Base-by-base conservation (phyloP, 148 eudicot species). In the Rhododendron henanense region DNA sequence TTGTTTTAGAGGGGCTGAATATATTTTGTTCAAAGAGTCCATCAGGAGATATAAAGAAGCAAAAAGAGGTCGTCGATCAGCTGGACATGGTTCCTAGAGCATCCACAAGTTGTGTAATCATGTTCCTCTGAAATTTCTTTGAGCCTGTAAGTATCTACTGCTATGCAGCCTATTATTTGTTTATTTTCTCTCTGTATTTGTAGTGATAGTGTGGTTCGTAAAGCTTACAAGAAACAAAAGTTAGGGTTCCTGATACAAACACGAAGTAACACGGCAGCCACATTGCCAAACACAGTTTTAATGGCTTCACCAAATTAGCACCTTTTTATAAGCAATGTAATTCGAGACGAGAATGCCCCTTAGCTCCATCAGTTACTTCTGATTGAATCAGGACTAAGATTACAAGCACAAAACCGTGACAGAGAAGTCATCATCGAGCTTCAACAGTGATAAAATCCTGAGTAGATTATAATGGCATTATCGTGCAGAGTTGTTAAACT, bases 1-100 rank as follows among this genome's bases (percentile, higher is more conserved):
- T 75, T 81, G 85, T 83, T 33, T 84, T 89, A 84, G 87, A 90
- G 86, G 87, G 74, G 84, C 75, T 89, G 86, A 85, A 84, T 87
- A 23, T 87, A 31, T 48, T 44, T 47, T 82, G 85, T 39, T 85
- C 82, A 0, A 86, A 85, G 82, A 91, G 82, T 85, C 48, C 80
- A 19, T 74, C 48, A 16, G 78, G 73, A 74, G 87, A 87, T 37
- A 23, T 2, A 18, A 63, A 57, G 63, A 83, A 63, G 83, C 86
- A 71, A 71, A 83, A 77, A 47, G 86, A 83, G 65, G 67, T 85
- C n/a, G 75, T 61, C 4, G 39, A 83, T 33, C 83, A 75, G 76
- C 84, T 88, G 57, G 81, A 77, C 47, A 79, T 9, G 23, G 13
- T 53, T 37, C 81, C 86, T 41, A 85, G 85, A 88, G 88, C 82